Base-by-base conservation (phyloP, 2,329 filamentous ascomycete species). In the Metarhizium album region DNA sequence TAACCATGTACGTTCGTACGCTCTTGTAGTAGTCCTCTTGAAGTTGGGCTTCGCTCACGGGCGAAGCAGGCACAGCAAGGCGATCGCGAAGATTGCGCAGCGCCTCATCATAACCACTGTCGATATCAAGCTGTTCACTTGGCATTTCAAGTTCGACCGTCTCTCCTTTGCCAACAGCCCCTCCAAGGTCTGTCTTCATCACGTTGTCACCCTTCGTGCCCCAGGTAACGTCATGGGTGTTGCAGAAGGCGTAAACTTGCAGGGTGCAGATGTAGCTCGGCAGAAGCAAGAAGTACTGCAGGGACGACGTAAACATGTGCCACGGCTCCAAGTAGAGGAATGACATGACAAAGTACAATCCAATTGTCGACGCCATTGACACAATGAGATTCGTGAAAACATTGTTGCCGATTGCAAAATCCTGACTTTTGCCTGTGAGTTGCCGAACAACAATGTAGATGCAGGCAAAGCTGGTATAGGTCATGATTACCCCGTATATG, bases 21-120 rank as follows among this genome's bases (percentile, higher is more conserved):
- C 86, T 88, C 67, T 90, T 88, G 78, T 98, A 98, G 77, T 98
- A 98, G 70, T 98, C 93, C 68, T 98, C 93, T 67, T 98, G 93
- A 69, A 90, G 71, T 70, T 97, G 93, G 0, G 80, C 74, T 60
- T 96, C 91, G 42, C 79, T 83, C 16, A 81, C 60, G 0, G 73
- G 67, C 0, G 78, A 67, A 13, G 69, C 65, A 11, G 86, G 74
- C 0, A 97, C 91, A 65, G 95, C 90, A 60, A 98, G 76, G 43
- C 93, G 80, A 64, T 98, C 93, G 48, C 93, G 87, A 4, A 98
- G 84, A 67, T 98, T 98, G 55, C 93, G 87, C 24, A 98, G 82
- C 0, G 93, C 93, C 66, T 96, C 91, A 64, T 98, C 93, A 68
- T 98, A 98, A 23, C 91, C 93, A 27, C 84, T 90, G 70, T 98